These are phyloP conservation scores for Coemansia javaensis DNA, from an alignment of 192 early-diverging fungal species.

Conservation along the genomic window DNA sequence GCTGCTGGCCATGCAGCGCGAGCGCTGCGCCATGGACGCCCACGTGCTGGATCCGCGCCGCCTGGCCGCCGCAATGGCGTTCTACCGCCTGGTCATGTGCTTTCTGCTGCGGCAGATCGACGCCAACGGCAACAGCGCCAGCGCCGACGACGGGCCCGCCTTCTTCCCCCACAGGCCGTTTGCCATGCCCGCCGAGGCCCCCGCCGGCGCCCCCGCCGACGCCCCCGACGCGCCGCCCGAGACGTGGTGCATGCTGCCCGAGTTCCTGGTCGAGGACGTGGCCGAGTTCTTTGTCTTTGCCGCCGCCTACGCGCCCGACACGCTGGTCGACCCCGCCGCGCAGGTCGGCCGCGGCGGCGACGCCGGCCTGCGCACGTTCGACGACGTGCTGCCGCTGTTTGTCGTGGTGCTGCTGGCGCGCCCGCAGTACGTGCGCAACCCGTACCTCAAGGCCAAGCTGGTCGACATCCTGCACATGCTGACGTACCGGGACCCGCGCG, in stretches of 20 bases:
- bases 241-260: conserved; percentile 71
- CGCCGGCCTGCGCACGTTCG: conserved; percentile 28
- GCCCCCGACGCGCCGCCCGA: conserved; percentile 8
- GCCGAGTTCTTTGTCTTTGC: conserved; percentile 49
- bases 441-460: conserved; percentile 89
- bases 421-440: conserved; percentile 81
- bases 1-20: conserved; percentile 63
- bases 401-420: conserved; percentile 76
- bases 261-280: conserved; percentile 90
- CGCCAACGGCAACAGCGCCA: conserved; percentile 16
- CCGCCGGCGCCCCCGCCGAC: too few relatives aligned
- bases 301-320: conserved; percentile 23
- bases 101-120: conserved; percentile 79
- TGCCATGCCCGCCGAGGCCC: conserved; percentile 27
- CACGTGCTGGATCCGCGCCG: conserved; percentile 70
- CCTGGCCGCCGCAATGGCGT: conserved; percentile 62
- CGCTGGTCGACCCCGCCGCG: conserved; percentile 23
- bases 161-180: conserved; percentile 37
- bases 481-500: conserved; percentile 34
- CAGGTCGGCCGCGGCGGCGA: conserved; percentile 25
- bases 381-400: conserved; percentile 57
- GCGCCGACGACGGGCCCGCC: too few relatives aligned
- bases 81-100: conserved; percentile 87
- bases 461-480: conserved; percentile 70
- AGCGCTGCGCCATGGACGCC: conserved; percentile 69